These are phyloP conservation scores for Periglandula ipomoeae DNA, from an alignment of 2,329 filamentous ascomycete genomes.

Conservation along the genomic window DNA sequence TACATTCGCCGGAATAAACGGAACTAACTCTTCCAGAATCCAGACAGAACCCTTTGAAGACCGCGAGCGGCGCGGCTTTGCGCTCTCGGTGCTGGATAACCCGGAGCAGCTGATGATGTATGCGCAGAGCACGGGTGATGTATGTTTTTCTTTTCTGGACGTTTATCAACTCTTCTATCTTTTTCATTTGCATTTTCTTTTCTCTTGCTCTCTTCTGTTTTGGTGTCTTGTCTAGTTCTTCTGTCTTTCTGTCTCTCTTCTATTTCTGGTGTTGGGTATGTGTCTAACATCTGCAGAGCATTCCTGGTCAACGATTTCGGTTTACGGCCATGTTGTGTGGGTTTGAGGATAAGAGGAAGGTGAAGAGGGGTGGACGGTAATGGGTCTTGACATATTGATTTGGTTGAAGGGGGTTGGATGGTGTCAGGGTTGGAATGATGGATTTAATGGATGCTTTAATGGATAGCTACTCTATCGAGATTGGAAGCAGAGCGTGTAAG, in stretches of 20 bases:
- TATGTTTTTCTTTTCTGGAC: too few species aligned
- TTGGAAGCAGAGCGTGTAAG: too few species aligned
- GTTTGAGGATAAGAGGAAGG: constrained; percentile 20
- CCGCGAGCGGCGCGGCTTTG: constrained; percentile 37
- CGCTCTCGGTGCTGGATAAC: constrained; percentile 43
- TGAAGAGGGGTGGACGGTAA: background rate
- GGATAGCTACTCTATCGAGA: too few species aligned
- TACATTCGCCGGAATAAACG: too few species aligned
- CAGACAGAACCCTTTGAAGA: constrained; percentile 31
- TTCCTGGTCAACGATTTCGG: constrained; percentile 45
- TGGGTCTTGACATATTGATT: background rate
- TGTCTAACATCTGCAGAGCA: too few species aligned
- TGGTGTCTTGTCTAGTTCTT: too few species aligned
- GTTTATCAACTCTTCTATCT: too few species aligned
- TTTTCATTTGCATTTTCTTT: background rate
- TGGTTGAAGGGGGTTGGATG: too few species aligned
- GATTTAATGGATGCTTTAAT: too few species aligned
- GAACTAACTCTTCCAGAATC: background rate
- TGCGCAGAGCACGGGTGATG: constrained; percentile 43
- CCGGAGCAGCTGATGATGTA: constrained; percentile 53
- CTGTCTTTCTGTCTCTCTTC: background rate
- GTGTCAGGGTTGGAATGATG: too few species aligned
- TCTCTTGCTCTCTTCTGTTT: background rate
- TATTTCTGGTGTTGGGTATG: background rate
- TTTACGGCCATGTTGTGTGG: constrained; percentile 49